Conservation (phyloP, 257 asterid species). For the Lantana camara region DNA sequence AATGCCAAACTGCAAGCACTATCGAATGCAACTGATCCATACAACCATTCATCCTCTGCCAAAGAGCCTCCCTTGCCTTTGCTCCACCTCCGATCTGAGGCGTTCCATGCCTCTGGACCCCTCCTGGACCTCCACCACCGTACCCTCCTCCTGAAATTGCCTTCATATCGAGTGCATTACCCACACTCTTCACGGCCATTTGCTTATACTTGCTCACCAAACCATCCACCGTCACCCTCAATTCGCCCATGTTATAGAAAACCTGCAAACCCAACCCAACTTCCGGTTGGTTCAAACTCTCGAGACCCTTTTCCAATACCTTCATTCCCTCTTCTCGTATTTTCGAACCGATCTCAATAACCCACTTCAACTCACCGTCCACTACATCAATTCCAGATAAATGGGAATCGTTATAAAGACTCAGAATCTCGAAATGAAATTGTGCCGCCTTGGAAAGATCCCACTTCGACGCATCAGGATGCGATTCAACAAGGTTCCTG, state of each 20-base stretch:
- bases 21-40: slow-evolving; percentile 87
- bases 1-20: slow-evolving; percentile 92
- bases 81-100: slow-evolving; percentile 88
- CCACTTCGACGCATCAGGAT: slow-evolving; percentile 60
- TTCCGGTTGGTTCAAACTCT: slow-evolving; percentile 93
- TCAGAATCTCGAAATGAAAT: slow-evolving; percentile 80
- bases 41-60: slow-evolving; percentile 91
- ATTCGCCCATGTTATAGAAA: slow-evolving; percentile 95
- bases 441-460: slow-evolving; percentile 94
- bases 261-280: slow-evolving; percentile 96
- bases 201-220: slow-evolving; percentile 85
- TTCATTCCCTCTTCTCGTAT: slow-evolving; percentile 85
- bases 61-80: slow-evolving; percentile 90
- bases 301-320: slow-evolving; percentile 90
- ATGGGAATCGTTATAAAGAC: slow-evolving; percentile 67
- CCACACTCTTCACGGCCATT: slow-evolving; percentile 77
- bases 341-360: slow-evolving; percentile 68
- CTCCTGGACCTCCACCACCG: slow-evolving; percentile 88
- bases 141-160: slow-evolving; percentile 67
- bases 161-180: slow-evolving; percentile 88
- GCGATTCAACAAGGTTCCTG: slow-evolving; percentile 54
- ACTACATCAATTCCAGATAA: slow-evolving; percentile 82
- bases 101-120: slow-evolving; percentile 88
- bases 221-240: slow-evolving; percentile 88
- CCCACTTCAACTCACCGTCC: slow-evolving; percentile 89